Conservation (phyloP, 2,329 filamentous ascomycete genomes). For the Fusarium xylarioides region DNA sequence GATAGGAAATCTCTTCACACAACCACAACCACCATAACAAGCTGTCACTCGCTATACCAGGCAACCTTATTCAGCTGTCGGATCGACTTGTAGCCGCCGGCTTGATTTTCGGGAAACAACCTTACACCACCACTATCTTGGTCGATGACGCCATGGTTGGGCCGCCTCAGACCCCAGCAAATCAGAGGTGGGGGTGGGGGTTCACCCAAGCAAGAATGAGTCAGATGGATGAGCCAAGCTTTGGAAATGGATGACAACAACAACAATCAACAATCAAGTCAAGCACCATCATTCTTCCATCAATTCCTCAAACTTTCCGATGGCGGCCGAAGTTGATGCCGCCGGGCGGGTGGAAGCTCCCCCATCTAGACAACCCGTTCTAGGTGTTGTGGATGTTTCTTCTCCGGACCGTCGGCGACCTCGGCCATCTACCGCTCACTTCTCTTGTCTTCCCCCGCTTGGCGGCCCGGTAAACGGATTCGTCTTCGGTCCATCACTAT, state of each 20-base stretch:
- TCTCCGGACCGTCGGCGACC: constrained; percentile 21
- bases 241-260: constrained; percentile 30
- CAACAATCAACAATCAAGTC: constrained; percentile 24
- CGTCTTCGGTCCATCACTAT: constrained; percentile 13
- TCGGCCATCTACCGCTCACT: constrained; percentile 12
- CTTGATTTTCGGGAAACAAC: constrained; percentile 20
- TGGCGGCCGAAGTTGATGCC: constrained; percentile 15
- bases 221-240: constrained; percentile 19
- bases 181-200: constrained; percentile 26
- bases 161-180: constrained; percentile 19
- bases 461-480: constrained; percentile 11
- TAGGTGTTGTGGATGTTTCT: constrained; percentile 9
- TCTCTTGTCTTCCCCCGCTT: constrained; percentile 23
- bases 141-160: constrained; percentile 35
- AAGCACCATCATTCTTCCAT: constrained; percentile 7
- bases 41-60: constrained; percentile 9
- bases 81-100: constrained; percentile 25
- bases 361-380: constrained; percentile 1
- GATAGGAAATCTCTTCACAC: constrained; percentile 14
- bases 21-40: constrained; percentile 8
- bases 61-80: constrained; percentile 19
- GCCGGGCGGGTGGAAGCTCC: constrained; percentile 30
- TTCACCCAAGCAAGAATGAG: constrained; percentile 30
- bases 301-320: constrained; percentile 24
- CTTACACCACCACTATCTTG: constrained; percentile 11